Conservation (phyloP, 2,329 filamentous ascomycete genomes). For the Exserohilum rostratum region DNA sequence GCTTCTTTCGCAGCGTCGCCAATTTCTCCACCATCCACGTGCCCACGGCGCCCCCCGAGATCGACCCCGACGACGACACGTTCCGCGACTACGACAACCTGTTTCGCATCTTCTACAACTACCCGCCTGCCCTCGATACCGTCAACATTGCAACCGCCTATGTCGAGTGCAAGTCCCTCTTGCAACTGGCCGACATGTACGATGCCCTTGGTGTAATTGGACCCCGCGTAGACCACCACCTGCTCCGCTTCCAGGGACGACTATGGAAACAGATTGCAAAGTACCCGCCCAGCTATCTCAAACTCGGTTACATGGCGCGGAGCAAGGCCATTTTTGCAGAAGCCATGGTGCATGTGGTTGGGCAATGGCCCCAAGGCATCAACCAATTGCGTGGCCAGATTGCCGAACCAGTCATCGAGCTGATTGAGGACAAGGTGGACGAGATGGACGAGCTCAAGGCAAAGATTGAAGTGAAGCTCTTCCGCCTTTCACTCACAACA, state of each 20-base stretch:
- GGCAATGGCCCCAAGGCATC: constrained; percentile 86
- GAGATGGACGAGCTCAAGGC: constrained; percentile 84
- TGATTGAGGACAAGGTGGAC: constrained; percentile 94
- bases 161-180: constrained; percentile 88
- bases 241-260: constrained; percentile 86
- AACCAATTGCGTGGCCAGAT: constrained; percentile 74
- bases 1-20: constrained; percentile 87
- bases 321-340: constrained; percentile 78
- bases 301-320: constrained; percentile 83
- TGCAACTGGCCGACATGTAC: constrained; percentile 91
- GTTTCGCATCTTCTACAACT: constrained; percentile 95
- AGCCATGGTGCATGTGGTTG: constrained; percentile 90
- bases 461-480: constrained; percentile 80
- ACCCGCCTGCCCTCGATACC: constrained; percentile 78
- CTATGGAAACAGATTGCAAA: constrained; percentile 97
- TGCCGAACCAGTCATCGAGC: constrained; percentile 77
- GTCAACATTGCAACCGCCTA: constrained; percentile 93
- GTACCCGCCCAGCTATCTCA: constrained; percentile 90
- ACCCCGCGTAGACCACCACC: constrained; percentile 88
- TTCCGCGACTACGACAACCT: constrained; percentile 94
- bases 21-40: constrained; percentile 69
- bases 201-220: constrained; percentile 88
- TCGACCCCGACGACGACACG: constrained; percentile 71
- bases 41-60: constrained; percentile 50
- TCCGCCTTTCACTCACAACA: constrained; percentile 79